A percentile compares a stretch with the other conserved stretches of the same genome.
These are phyloP conservation scores for Claviceps quebecensis DNA, from an alignment of 2,329 filamentous ascomycete genomes.

Conservation along the genomic window DNA sequence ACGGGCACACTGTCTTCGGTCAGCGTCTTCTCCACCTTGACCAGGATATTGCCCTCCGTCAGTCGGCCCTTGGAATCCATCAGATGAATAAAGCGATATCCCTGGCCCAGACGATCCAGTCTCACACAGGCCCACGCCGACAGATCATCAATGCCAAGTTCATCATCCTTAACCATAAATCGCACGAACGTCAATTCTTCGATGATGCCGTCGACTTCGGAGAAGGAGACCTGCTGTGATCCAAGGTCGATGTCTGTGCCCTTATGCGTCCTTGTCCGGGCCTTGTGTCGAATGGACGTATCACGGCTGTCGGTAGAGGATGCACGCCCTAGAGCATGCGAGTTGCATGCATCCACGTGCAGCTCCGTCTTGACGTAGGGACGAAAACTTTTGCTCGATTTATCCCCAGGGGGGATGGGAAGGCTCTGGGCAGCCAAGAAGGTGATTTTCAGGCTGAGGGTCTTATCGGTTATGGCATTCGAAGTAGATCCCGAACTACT, in stretches of 20 bases:
- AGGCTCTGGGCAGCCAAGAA: slow-evolving; percentile 66
- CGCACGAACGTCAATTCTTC: slow-evolving; percentile 60
- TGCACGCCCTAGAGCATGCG: slow-evolving; percentile 22
- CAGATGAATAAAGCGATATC: slow-evolving; percentile 66
- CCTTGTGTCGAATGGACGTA: slow-evolving; percentile 37
- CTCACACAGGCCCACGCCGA: slow-evolving; percentile 83
- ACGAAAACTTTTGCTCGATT: slow-evolving; percentile 43
- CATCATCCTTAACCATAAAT: slow-evolving; percentile 80
- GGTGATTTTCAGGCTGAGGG: slow-evolving; percentile 56
- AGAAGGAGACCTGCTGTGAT: slow-evolving; percentile 44
- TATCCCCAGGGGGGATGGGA: slow-evolving; percentile 44
- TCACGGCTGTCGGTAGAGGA: slow-evolving; percentile 24
- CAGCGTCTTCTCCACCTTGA: slow-evolving; percentile 54
- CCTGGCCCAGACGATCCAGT: slow-evolving; percentile 62
- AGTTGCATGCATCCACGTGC: slow-evolving; percentile 57
- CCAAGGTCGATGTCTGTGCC: slow-evolving; percentile 51
- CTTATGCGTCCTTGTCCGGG: slow-evolving; percentile 41
- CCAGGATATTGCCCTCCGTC: slow-evolving; percentile 55
- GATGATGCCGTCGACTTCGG: slow-evolving; percentile 39
- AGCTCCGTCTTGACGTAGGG: slow-evolving; percentile 77
- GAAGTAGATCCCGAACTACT: slow-evolving; percentile 11
- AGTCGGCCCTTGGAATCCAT: slow-evolving; percentile 52
- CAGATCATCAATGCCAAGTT: slow-evolving; percentile 62
- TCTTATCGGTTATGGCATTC: slow-evolving; percentile 33
- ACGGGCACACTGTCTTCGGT: slow-evolving; percentile 3